These are phyloP conservation scores for Fusarium anthophilum DNA, from an alignment of 2,329 filamentous ascomycete species.

Conservation along the genomic window DNA sequence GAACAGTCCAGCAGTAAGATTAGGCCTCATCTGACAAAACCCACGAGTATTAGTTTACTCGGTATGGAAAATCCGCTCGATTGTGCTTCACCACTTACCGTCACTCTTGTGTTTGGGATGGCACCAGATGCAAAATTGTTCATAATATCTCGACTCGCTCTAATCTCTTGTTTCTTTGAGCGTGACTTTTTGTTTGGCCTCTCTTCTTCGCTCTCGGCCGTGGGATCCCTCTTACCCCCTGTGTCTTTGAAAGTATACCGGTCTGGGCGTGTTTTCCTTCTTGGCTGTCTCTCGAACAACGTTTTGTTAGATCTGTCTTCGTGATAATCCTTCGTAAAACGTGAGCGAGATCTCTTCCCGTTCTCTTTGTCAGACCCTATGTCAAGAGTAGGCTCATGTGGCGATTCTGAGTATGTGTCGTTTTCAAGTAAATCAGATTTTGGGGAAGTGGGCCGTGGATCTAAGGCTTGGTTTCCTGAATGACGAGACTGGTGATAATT, in stretches of 20 bases:
- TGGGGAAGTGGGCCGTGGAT: neutral
- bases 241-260: slow-evolving; percentile 60
- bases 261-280: slow-evolving; percentile 65
- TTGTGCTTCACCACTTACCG: slow-evolving; percentile 36
- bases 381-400: neutral
- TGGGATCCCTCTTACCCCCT: neutral
- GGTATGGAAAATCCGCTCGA: neutral
- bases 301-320: neutral
- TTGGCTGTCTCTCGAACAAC: slow-evolving; percentile 59
- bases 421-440: neutral
- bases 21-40: slow-evolving; percentile 46
- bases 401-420: neutral
- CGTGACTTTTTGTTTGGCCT: slow-evolving; percentile 4
- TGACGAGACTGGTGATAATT: neutral
- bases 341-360: neutral
- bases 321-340: neutral
- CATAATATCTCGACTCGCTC: slow-evolving; percentile 59
- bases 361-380: slow-evolving; percentile 13
- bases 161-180: slow-evolving; percentile 43
- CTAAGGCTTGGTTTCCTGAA: neutral
- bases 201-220: slow-evolving; percentile 13
- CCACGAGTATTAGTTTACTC: neutral
- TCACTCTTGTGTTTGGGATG: slow-evolving; percentile 54
- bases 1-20: slow-evolving; percentile 47
- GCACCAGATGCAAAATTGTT: slow-evolving; percentile 64